Conservation (phyloP, 371 early-diverging fungal genomes). For the Mortierella polycephala region DNA sequence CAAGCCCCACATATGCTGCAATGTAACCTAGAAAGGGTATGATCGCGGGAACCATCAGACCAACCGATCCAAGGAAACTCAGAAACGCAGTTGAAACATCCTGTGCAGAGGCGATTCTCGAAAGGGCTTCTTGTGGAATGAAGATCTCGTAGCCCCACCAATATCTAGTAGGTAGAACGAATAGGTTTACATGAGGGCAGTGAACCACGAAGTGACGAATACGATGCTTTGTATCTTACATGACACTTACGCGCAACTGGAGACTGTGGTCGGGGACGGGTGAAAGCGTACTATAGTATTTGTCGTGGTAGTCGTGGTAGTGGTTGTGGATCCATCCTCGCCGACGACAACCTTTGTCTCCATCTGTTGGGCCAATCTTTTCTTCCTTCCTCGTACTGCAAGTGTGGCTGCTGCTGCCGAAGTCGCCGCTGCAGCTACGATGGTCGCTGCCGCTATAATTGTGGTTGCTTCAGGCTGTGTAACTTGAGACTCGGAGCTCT, state of each 20-base stretch:
- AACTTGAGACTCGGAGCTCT: neutral
- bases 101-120: slow-evolving; percentile 46
- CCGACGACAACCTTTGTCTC: neutral
- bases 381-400: slow-evolving; percentile 1
- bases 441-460: slow-evolving; percentile 33
- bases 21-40: slow-evolving; percentile 51
- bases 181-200: neutral
- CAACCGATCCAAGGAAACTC: slow-evolving; percentile 44
- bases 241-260: slow-evolving; percentile 38
- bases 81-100: slow-evolving; percentile 50
- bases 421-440: slow-evolving; percentile 44
- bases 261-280: slow-evolving; percentile 36
- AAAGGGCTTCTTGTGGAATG: slow-evolving; percentile 45
- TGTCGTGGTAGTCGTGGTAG: slow-evolving; percentile 11
- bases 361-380: neutral
- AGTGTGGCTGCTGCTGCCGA: slow-evolving; percentile 40
- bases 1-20: slow-evolving; percentile 50
- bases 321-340: neutral
- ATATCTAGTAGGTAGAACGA: slow-evolving; percentile 7
- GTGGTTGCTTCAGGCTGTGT: slow-evolving; percentile 12
- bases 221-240: too few species aligned
- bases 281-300: slow-evolving; percentile 29
- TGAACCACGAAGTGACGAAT: too few species aligned
- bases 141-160: slow-evolving; percentile 55
- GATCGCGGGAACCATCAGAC: slow-evolving; percentile 44